phyloP scores from a whole-genome alignment of 2,329 filamentous ascomycete species.

The Arachnopeziza araneosa region DNA sequence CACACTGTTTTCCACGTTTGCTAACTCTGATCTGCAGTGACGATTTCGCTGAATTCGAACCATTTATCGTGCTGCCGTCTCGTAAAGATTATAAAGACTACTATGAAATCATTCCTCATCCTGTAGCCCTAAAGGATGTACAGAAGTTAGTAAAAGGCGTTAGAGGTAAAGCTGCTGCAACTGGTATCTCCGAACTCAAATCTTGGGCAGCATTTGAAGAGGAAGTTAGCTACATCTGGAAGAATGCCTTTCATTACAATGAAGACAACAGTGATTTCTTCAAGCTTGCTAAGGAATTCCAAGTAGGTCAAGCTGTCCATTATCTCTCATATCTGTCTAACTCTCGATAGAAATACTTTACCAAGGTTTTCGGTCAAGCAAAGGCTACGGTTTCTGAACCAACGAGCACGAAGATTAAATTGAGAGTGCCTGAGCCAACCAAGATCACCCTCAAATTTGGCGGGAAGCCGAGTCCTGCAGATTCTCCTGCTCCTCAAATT shows the following conservation, averaged over 20 bases:
- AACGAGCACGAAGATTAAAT: constrained; percentile 69
- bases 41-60: constrained; percentile 63
- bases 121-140: constrained; percentile 70
- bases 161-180: constrained; percentile 59
- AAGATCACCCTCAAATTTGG: constrained; percentile 70
- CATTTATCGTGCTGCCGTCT: constrained; percentile 74
- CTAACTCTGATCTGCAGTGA: constrained; percentile 40
- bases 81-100: constrained; percentile 71
- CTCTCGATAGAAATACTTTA: constrained; percentile 57
- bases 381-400: constrained; percentile 69
- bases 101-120: constrained; percentile 76
- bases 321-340: not conserved
- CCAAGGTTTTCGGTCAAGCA: constrained; percentile 62
- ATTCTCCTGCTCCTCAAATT: constrained; percentile 45
- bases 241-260: constrained; percentile 84
- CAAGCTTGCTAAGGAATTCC: constrained; percentile 68
- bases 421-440: constrained; percentile 55
- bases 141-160: constrained; percentile 72
- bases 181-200: constrained; percentile 63
- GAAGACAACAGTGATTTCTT: constrained; percentile 87
- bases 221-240: constrained; percentile 76
- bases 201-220: constrained; percentile 79
- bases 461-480: constrained; percentile 48
- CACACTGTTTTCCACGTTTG: not conserved
- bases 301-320: constrained; percentile 47